Base-by-base conservation (phyloP, 2,329 filamentous ascomycete genomes). In the Conoideocrella luteorostrata region DNA sequence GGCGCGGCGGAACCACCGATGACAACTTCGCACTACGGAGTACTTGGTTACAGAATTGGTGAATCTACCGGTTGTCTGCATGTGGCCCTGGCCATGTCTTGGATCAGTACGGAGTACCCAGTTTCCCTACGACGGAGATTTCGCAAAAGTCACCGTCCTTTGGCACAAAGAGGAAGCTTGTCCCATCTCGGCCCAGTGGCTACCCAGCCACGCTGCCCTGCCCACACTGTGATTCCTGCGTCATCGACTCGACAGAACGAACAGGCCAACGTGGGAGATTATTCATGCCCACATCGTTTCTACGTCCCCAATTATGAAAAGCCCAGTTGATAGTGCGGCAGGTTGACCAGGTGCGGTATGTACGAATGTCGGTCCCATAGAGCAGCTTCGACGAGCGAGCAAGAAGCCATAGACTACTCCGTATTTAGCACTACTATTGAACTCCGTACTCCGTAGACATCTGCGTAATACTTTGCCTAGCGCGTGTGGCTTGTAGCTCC, bases 161-260 rank as follows among this genome's bases (percentile, higher is more conserved):
- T n/a, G n/a, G n/a, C n/a, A n/a, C n/a, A n/a, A n/a, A 24, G 20
- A n/a, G 15, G 15, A 17, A 26, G 38, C 39, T 18, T n/a, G 29
- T 18, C 39, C 29, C 32, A 33, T 33, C 39, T 41, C 20, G 29
- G 39, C 39, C 28, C 10, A 33, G 44, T 41, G 41, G 37, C 43
- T 36, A 44, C 37, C 39, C 43, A 53, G 45, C 44, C 55, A 47
- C 52, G 48, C 48, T 47, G 44, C 52, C 53, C 41, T 46, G 48
- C 51, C 47, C 43, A 35, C 39, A 30, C 35, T 29, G 39, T 38
- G 39, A 37, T 34, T 35, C 52, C 54, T 61, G 58, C 60, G 60
- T 63, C 60, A 63, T 63, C 57, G 59, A 61, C 52, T 54, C 49
- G 47, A 44, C 47, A n/a, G n/a, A n/a, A 47, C 20, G 12, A 22